Base-by-base conservation (phyloP, 345 rosid species). In the Arabidopsis arenosa region DNA sequence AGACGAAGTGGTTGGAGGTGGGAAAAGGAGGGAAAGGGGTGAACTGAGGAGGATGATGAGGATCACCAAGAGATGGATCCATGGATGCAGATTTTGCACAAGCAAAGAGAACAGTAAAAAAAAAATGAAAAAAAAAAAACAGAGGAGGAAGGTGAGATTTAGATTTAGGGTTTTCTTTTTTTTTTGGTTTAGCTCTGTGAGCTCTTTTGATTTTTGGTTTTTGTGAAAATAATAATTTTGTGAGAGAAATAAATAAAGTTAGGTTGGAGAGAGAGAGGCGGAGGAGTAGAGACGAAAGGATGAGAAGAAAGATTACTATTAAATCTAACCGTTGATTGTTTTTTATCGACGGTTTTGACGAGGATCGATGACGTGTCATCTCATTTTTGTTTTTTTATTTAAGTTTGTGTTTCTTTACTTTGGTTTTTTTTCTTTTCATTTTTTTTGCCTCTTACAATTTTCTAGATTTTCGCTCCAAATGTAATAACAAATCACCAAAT, bases 51-150 rank as follows among this genome's bases (percentile, higher is more conserved):
- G 68, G 61, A 45, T 35, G 49, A 7, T 48, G 70, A 44, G 75
- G 75, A 48, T 74, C 75, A 51, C 40, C 61, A 17, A 68, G 71
- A 54, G 79, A 74, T 52, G 67, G 75, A 75, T 79, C 82, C 82
- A 79, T 79, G 6, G 44, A 3, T 51, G 17, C 4, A 28, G 14
- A 37, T 58, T 12, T 67, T 26, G 8, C 7, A 12, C 33, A 23
- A 48, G 49, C 18, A 15, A 12, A 9, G 44, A 59, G 30, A 17
- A 37, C 33, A 57, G 57, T 77, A 37, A 23, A 64, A 58, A 64
- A 58, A 41, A 30, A 66, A 57, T 30, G 30, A 59, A 35, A 26
- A 44, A 1, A 5, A 21, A 68, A 32, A 41, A 44, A 62, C 63
- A 21, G 33, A 4, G 3, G 32, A 11, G 51, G 23, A 52, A 40